A percentile compares a stretch with the other conserved stretches of the same genome.
Conservation (phyloP, 768 basidiomycete species). For the Porpolomopsis calyptriformis region DNA sequence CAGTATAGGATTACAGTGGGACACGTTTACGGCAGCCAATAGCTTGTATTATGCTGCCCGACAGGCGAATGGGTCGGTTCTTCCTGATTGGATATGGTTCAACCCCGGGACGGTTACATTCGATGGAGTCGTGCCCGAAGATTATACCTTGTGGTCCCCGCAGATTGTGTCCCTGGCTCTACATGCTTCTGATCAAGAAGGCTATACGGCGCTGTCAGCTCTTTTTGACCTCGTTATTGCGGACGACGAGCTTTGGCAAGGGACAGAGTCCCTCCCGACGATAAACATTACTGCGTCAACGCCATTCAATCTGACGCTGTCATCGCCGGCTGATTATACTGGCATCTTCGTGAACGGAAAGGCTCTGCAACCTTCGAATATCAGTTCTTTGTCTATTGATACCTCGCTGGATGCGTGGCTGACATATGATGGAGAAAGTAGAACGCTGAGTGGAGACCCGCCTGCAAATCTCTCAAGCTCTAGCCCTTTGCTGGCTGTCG, state of each 20-base stretch:
- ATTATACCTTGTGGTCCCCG: conserved; percentile 28
- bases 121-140: conserved; percentile 61
- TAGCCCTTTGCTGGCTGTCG: conserved; percentile 42
- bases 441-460: conserved; percentile 57
- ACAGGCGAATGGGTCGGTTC: conserved; percentile 52
- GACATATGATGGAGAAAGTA: conserved; percentile 42
- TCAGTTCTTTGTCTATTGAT: conserved; percentile 49
- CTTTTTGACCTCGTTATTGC: conserved; percentile 62
- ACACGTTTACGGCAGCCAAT: conserved; percentile 43
- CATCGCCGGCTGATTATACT: conserved; percentile 47
- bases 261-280: conserved; percentile 38
- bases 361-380: conserved; percentile 45
- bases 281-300: conserved; percentile 61
- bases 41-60: conserved; percentile 54
- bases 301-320: conserved; percentile 40
- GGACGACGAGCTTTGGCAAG: conserved; percentile 51
- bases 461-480: conserved; percentile 30
- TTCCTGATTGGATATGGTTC: conserved; percentile 73
- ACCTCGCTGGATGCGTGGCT: conserved; percentile 49
- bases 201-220: conserved; percentile 51
- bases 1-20: conserved; percentile 69
- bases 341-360: conserved; percentile 55
- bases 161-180: conserved; percentile 42
- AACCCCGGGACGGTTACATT: conserved; percentile 59
- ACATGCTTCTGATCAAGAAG: conserved; percentile 61